phyloP scores from a whole-genome alignment of 495 filamentous ascomycete species.

The Daldinia loculata region DNA sequence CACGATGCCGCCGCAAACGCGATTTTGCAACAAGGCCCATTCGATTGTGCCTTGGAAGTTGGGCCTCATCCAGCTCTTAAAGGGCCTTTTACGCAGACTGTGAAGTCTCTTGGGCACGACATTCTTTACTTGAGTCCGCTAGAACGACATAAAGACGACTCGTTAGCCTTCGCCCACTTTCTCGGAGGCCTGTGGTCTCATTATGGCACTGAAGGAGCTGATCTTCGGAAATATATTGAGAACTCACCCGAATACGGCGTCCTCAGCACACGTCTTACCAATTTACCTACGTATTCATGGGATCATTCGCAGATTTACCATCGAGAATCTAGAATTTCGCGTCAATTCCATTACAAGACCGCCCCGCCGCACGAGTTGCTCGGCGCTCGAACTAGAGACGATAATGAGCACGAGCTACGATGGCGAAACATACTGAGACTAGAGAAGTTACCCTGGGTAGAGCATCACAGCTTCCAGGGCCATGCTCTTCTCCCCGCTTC shows the following conservation, averaged over 20 bases:
- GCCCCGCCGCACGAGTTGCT: conserved; percentile 57
- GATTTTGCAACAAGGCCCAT: conserved; percentile 46
- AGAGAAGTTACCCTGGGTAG: conserved; percentile 54
- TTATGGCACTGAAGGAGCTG: conserved; percentile 40
- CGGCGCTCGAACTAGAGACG: conserved; percentile 55
- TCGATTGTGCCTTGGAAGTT: conserved; percentile 61
- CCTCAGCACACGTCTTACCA: conserved; percentile 39
- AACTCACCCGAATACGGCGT: conserved; percentile 44
- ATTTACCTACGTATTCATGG: conserved; percentile 59
- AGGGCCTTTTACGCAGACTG: conserved; percentile 55
- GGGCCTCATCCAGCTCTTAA: conserved; percentile 66
- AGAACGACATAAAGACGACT: conserved; percentile 47
- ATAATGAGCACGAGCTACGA: conserved; percentile 51
- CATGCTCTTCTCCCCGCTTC: conserved; percentile 56
- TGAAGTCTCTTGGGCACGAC: conserved; percentile 42
- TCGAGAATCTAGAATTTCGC: conserved; percentile 59
- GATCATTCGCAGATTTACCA: conserved; percentile 58
- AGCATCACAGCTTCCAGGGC: conserved; percentile 55
- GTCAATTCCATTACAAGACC: conserved; percentile 53
- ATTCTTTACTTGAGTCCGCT: conserved; percentile 52
- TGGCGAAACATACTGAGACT: conserved; percentile 59
- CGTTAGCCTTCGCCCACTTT: conserved; percentile 53
- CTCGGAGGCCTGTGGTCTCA: conserved; percentile 61
- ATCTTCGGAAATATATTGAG: conserved; percentile 49
- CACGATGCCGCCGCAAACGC: conserved; percentile 58